Percentiles rank a stretch among this genome's conserved stretches.
Conservation (phyloP, 345 rosid species). For the Pseudoturritis turrita region DNA sequence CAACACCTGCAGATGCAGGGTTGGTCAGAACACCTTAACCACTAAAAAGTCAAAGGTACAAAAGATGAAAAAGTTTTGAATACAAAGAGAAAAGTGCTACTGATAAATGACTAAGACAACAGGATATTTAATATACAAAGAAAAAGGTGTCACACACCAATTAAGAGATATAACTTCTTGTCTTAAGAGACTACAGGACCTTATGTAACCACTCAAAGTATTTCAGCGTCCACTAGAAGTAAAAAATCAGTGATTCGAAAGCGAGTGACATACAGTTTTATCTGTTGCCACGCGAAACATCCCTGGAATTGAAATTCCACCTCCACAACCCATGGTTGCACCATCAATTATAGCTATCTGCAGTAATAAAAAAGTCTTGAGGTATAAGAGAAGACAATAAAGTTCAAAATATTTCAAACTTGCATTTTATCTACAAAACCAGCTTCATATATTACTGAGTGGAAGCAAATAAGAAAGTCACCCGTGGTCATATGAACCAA, state of each 20-base stretch:
- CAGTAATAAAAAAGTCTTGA: slow-evolving; percentile 1
- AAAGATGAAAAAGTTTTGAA: background rate
- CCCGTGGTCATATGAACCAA: background rate
- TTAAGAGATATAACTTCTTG: background rate
- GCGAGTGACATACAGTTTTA: slow-evolving; percentile 58
- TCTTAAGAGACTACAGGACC: background rate
- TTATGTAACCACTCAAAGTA: background rate
- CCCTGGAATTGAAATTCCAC: slow-evolving; percentile 70
- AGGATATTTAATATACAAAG: background rate
- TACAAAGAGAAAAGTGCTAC: background rate
- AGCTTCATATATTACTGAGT: background rate
- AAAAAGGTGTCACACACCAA: background rate
- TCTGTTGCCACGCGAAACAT: slow-evolving; percentile 78
- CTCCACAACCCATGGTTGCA: slow-evolving; percentile 72
- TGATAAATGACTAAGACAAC: background rate
- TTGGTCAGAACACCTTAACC: background rate
- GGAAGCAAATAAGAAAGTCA: background rate
- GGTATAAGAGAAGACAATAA: background rate
- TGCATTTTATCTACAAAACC: background rate
- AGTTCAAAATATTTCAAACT: background rate
- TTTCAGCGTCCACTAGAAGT: background rate
- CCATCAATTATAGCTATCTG: slow-evolving; percentile 88
- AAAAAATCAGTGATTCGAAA: background rate
- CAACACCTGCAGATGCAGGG: slow-evolving; percentile 43
- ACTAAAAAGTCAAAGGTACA: background rate